phyloP scores from a whole-genome alignment of 176 grass and related monocot species.

The Saccharum spontaneum region DNA sequence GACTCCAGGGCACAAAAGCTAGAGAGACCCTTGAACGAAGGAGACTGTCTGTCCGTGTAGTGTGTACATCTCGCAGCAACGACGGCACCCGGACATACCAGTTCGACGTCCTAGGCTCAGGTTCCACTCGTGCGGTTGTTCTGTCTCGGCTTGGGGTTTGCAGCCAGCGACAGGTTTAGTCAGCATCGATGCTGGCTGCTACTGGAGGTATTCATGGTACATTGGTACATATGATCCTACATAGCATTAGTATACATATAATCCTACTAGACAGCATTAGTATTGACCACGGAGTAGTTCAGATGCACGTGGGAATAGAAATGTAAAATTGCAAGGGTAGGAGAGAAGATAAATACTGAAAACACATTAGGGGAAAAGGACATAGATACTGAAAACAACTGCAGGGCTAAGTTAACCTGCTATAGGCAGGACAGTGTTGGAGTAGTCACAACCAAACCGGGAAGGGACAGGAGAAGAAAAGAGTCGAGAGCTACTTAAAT shows the following conservation, averaged over 20 bases:
- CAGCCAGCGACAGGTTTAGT: constrained; percentile 34
- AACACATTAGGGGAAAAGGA: background rate
- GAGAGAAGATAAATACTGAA: background rate
- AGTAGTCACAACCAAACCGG: background rate
- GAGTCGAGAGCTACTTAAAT: background rate
- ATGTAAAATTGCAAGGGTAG: background rate
- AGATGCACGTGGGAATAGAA: background rate
- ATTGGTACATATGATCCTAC: too few relatives aligned
- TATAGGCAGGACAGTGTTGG: background rate
- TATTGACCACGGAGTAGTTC: background rate
- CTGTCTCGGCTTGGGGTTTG: constrained; percentile 10
- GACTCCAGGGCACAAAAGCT: background rate
- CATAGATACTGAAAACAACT: background rate
- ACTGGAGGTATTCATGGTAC: too few relatives aligned
- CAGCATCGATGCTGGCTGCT: constrained; percentile 13
- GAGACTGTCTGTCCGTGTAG: constrained; percentile 37
- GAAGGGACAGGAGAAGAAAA: background rate
- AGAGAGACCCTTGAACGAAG: constrained; percentile 32
- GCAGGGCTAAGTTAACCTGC: background rate
- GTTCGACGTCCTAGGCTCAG: constrained; percentile 31
- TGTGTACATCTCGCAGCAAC: constrained; percentile 11
- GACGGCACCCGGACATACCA: constrained; percentile 25
- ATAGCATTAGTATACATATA: too few relatives aligned
- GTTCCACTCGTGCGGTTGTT: constrained; percentile 41
- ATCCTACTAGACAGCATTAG: background rate